A percentile compares a stretch with the other conserved stretches of the same genome.
phyloP scores from a whole-genome alignment of 257 asterid genomes.

The Echium plantagineum region DNA sequence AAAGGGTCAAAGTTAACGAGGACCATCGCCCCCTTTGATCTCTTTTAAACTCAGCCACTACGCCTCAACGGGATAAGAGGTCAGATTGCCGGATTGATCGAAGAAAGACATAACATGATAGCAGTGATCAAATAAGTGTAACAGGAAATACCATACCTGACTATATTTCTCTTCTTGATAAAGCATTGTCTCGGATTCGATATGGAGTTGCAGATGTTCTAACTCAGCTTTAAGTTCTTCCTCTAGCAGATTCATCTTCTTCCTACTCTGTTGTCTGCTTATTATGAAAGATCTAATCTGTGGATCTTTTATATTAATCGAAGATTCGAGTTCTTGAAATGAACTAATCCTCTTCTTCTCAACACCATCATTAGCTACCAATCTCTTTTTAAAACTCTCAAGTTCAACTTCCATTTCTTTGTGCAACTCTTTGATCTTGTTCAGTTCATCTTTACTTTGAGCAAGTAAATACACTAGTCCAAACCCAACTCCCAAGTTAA shows the following conservation, averaged over 20 bases:
- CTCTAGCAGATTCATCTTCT: slow-evolving; percentile 51
- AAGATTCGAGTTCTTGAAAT: slow-evolving; percentile 14
- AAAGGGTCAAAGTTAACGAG: no score
- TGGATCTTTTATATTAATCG: slow-evolving; percentile 8
- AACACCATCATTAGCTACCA: slow-evolving; percentile 13
- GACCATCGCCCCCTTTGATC: no score
- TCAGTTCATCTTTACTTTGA: slow-evolving; percentile 34
- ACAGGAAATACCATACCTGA: slow-evolving; percentile 35
- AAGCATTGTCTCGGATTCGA: slow-evolving; percentile 21
- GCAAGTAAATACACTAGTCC: slow-evolving; percentile 47
- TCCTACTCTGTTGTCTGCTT: slow-evolving; percentile 16
- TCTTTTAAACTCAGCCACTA: no score
- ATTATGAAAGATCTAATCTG: slow-evolving; percentile 14
- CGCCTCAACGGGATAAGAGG: no score
- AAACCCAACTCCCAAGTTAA: slow-evolving; percentile 50
- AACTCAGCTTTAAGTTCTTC: slow-evolving; percentile 64
- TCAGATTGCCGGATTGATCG: no score
- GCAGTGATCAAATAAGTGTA: no score
- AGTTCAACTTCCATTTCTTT: slow-evolving; percentile 32
- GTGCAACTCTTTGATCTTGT: slow-evolving; percentile 37
- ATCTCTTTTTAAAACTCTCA: slow-evolving; percentile 25
- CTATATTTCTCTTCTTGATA: slow-evolving; percentile 16
- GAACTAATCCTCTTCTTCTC: slow-evolving; percentile 12
- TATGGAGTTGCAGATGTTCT: slow-evolving; percentile 31
- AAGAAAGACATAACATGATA: no score